Base-by-base conservation (phyloP, 306 rosid species). In the Cucurbita pepo region DNA sequence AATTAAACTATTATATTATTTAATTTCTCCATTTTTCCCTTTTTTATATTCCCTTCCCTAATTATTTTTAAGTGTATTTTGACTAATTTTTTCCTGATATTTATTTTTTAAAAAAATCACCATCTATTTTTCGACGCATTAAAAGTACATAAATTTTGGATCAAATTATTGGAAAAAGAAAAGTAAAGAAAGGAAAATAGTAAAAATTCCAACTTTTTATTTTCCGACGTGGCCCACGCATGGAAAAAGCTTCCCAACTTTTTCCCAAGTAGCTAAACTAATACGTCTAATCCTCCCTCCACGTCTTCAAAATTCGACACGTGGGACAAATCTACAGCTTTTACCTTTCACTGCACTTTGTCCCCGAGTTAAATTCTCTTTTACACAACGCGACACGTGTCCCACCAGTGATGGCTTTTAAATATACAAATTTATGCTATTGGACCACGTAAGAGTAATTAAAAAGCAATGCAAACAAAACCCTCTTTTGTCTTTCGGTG, bases 171-270 rank as follows among this genome's bases (percentile, higher is more conserved):
- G 12, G 1, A 19, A 56, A 8, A n/a, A 54, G 12, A n/a, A 4
- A 54, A 54, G 25, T 18, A 54, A 18, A 30, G 10, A 34, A 34
- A 34, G 19, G 10, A 62, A 62, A 62, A 16, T 38, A 14, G 70
- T 63, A 51, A 41, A 63, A 64, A 64, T 64, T 63, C 36, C 25
- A 2, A 12, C 4, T 3, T 12, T 2, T 10, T 47, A 16, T 41
- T 66, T 44, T 66, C 72, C 72, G 12, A 66, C 72, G 72, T 66
- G 72, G 37, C 40, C 56, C 72, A 45, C 72, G 11, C 18, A 11
- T 44, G 37, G 37, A 66, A 66, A 66, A 66, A 66, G 72, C 10
- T 66, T 66, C 52, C 8, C 37, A 21, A 12, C 37, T 44, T 25
- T 69, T 66, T n/a, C 14, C 43, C 56, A 67, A 67, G 40, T 47